Conservation (phyloP, 2,329 filamentous ascomycete genomes). For the Cercospora beticola region DNA sequence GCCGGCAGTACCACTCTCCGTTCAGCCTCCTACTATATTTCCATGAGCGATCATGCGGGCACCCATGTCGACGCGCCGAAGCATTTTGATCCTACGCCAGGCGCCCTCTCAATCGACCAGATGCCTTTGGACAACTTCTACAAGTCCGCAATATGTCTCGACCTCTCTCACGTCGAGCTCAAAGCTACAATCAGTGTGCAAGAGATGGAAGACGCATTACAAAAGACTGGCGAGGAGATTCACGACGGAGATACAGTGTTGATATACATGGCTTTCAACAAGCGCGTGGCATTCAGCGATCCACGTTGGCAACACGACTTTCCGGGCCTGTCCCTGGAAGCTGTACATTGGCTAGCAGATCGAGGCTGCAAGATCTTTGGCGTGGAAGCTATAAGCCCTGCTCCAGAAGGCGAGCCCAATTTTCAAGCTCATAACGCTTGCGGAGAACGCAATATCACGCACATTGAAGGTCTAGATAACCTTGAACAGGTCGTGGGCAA, state of each 20-base stretch:
- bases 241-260: slow-evolving; percentile 29
- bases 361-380: slow-evolving; percentile 34
- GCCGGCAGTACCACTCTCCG: slow-evolving; percentile 32
- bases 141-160: slow-evolving; percentile 31
- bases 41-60: slow-evolving; percentile 33
- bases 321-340: slow-evolving; percentile 29
- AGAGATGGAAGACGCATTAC: slow-evolving; percentile 30
- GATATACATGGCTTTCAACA: slow-evolving; percentile 33
- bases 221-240: slow-evolving; percentile 28
- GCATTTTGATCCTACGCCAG: slow-evolving; percentile 32
- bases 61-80: slow-evolving; percentile 35
- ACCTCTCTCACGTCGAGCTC: slow-evolving; percentile 32
- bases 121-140: slow-evolving; percentile 34
- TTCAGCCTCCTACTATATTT: slow-evolving; percentile 30
- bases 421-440: slow-evolving; percentile 34
- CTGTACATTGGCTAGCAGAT: slow-evolving; percentile 32
- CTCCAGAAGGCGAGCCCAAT: slow-evolving; percentile 32
- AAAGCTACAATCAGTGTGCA: slow-evolving; percentile 26
- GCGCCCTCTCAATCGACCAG: slow-evolving; percentile 31
- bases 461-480: slow-evolving; percentile 33
- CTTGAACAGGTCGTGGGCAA: slow-evolving; percentile 30
- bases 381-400: slow-evolving; percentile 32
- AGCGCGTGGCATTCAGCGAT: slow-evolving; percentile 28
- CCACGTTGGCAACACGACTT: slow-evolving; percentile 35
- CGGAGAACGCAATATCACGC: slow-evolving; percentile 31